Evolutionary conservation across 495 filamentous ascomycete genomes (phyloP), one percentile per base, ranked within the genome.

Genomic region (Aspergillus avenaceus): DNA sequence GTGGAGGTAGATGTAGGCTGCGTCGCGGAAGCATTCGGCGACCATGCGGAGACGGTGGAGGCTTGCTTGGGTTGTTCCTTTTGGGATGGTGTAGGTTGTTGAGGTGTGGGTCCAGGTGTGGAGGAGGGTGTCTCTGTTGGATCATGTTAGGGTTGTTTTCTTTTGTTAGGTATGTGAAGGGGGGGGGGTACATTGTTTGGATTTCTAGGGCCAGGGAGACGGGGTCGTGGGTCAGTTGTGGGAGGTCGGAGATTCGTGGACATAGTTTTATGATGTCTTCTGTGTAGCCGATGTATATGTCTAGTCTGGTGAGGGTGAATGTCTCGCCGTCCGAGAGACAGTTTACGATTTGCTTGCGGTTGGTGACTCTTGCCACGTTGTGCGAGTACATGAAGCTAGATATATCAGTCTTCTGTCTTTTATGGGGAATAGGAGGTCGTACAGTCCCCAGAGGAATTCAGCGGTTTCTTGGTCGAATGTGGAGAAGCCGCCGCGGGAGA

Each of bases 231-330:
- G 41, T 27, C 14, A 72, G 23, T 1, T 47, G 50, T 23, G 61
- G 69, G 5, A 75, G 60, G 22, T 73, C 65, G 22, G 69, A 61
- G 18, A 72, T 72, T 14, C 57, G 56, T 8, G 65, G 64, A 42
- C 69, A 75, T 24, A 70, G 49, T 47, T 68, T 67, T 14, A 75
- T 59, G 5, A 75, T 58, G 16, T 75, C 66, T 40, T 75, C 72
- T 0, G 69, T 73, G 38, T 71, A 75, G 4, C 72, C 72, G 25
- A 73, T 62, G 47, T 75, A 75, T 24, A 71, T 72, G 43, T 73
- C 70, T 13, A 75, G 52, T 49, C 64, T 69, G 8, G 61, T 66
- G 41, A 61, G 42, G 2, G 52, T 62, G 18, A 66, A 45, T 11
- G 62, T 50, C 8, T 66, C 63, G 4, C 60, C 50, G 25, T 56